These are phyloP conservation scores for Geoglossum cookeanum DNA, from an alignment of 2,329 filamentous ascomycete species.

Conservation along the genomic window DNA sequence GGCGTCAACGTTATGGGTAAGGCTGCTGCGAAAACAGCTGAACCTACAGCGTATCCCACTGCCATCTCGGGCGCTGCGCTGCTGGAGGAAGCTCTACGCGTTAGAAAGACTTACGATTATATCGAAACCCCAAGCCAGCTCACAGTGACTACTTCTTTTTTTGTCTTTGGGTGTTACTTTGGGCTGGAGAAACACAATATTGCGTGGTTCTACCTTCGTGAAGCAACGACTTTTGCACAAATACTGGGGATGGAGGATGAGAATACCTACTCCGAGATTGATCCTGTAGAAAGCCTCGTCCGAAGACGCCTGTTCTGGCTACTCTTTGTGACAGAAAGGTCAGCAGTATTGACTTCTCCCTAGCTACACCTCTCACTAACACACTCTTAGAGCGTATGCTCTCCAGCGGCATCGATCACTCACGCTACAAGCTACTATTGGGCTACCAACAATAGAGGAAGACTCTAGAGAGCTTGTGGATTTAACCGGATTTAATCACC, in stretches of 20 bases:
- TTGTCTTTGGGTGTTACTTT: constrained; percentile 55
- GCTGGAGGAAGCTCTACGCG: constrained; percentile 46
- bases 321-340: constrained; percentile 52
- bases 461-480: constrained; percentile 37
- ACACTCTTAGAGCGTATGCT: constrained; percentile 40
- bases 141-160: constrained; percentile 54
- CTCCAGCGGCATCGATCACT: constrained; percentile 50
- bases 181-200: constrained; percentile 54
- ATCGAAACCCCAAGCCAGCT: constrained; percentile 36
- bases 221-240: constrained; percentile 52
- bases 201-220: constrained; percentile 63
- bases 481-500: constrained; percentile 36
- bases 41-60: constrained; percentile 19
- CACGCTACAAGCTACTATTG: constrained; percentile 49
- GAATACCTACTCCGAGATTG: constrained; percentile 39
- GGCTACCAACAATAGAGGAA: constrained; percentile 41
- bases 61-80: constrained; percentile 41
- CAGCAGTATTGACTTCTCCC: constrained; percentile 10
- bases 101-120: constrained; percentile 43
- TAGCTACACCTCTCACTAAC: constrained; percentile 8
- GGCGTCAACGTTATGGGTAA: constrained; percentile 30
- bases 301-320: constrained; percentile 55
- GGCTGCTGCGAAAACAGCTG: constrained; percentile 20
- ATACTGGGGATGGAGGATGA: constrained; percentile 43
- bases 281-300: constrained; percentile 39